phyloP scores from a whole-genome alignment of 805 yeast species.

The Metschnikowia lachancei region DNA sequence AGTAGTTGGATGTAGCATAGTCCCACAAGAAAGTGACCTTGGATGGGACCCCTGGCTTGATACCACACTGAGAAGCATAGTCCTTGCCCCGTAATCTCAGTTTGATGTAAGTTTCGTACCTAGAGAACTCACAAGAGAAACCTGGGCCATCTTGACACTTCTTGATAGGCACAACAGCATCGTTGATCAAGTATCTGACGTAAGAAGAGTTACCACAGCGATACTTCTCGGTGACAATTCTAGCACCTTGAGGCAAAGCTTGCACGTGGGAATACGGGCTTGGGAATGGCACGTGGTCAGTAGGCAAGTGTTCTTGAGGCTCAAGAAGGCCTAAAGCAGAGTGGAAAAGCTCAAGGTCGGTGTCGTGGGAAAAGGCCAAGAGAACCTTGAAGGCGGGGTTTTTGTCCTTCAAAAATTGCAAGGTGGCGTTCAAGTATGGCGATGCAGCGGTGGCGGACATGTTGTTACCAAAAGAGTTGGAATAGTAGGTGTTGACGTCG shows the following conservation, averaged over 20 bases:
- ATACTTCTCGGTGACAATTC: too few relatives aligned
- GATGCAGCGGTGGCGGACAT: slow-evolving; percentile 58
- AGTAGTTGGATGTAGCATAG: too few relatives aligned
- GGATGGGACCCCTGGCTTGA: too few relatives aligned
- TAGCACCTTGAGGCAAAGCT: too few relatives aligned
- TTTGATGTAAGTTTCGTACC: too few relatives aligned
- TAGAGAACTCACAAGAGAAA: too few relatives aligned
- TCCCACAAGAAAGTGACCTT: too few relatives aligned
- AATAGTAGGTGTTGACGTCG: slow-evolving; percentile 59
- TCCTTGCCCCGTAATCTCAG: too few relatives aligned
- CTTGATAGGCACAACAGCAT: slow-evolving; percentile 13
- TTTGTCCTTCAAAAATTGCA: slow-evolving; percentile 44
- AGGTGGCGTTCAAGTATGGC: slow-evolving; percentile 47
- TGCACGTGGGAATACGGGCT: too few relatives aligned
- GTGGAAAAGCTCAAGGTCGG: slow-evolving; percentile 56
- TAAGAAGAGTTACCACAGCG: slow-evolving; percentile 23
- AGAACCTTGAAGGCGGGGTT: slow-evolving; percentile 50
- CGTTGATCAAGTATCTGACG: slow-evolving; percentile 39
- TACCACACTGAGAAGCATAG: too few relatives aligned
- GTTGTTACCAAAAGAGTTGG: slow-evolving; percentile 61
- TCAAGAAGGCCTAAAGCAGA: slow-evolving; percentile 60
- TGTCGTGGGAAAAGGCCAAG: slow-evolving; percentile 73
- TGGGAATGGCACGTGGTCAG: too few relatives aligned
- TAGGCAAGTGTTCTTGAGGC: slow-evolving; percentile 8
- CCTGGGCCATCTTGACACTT: too few relatives aligned